Base-by-base conservation (phyloP, 257 asterid species). In the Lavandula angustifolia region DNA sequence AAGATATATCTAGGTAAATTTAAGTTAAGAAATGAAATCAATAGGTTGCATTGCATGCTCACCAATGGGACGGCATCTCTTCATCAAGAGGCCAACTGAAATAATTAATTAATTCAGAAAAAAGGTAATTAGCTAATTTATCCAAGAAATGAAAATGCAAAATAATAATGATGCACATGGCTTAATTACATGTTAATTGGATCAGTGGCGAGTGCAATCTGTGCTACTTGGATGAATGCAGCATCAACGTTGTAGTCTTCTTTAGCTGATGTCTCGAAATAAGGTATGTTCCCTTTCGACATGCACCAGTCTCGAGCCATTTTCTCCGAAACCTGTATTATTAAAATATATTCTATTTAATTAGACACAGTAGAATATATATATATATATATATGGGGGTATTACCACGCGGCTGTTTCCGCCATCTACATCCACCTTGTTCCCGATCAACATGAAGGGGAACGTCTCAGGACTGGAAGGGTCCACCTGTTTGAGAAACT, bases 221-320 rank as follows among this genome's bases (percentile, higher is more conserved):
- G 44, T 3, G 96, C 96, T n/a, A 79, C 84, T 51, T 74, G 63
- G 27, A 67, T 0, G 72, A 91, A 91, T 34, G 94, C 88, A 67
- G 76, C 74, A 35, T 84, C 96, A 0, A 88, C 89, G 62, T 86
- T 88, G 67, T 77, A 77, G 71, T 81, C 80, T 62, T 91, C 94
- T 74, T 91, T 91, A 0, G 96, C 98, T 7, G 98, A 91, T 33
- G 95, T 91, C 82, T 88, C 92, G 57, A 81, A 83, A 63, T 88
- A 86, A n/a, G 95, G 96, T 68, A 91, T 84, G 72, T 83, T 76
- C 53, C 94, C 95, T 69, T 78, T 86, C 2, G 79, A 69, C 40
- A 51, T 63, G 66, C 96, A 88, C 96, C 98, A 91, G 3, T 88
- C 94, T 66, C 68, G 73, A 1, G 89, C 95, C 37, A 66, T 78